Percentiles rank a stretch among this genome's conserved stretches.
Conservation (phyloP, 768 basidiomycete genomes). For the Leccinum disarticulatum region DNA sequence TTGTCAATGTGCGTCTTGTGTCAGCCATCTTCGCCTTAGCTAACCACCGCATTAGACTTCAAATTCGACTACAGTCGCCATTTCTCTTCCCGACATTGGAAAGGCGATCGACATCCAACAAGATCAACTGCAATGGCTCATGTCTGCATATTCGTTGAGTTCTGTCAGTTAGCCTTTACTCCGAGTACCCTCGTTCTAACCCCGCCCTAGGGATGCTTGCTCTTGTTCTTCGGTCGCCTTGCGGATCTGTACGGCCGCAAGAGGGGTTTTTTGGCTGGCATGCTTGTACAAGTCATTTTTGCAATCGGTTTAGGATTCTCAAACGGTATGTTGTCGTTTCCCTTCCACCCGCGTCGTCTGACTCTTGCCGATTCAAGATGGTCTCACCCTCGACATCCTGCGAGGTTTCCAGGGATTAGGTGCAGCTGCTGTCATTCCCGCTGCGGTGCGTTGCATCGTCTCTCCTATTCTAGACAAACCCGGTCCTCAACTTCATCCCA, state of each 20-base stretch:
- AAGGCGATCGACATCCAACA: slow-evolving; percentile 48
- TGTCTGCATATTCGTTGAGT: slow-evolving; percentile 66
- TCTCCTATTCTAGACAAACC: neutral
- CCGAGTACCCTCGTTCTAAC: slow-evolving; percentile 2
- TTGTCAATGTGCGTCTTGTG: slow-evolving; percentile 32
- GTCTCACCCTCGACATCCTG: slow-evolving; percentile 62
- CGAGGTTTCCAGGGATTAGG: slow-evolving; percentile 86
- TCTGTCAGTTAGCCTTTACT: slow-evolving; percentile 44
- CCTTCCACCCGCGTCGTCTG: too few relatives aligned
- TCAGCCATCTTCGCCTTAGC: neutral
- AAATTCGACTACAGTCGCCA: slow-evolving; percentile 44
- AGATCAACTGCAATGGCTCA: slow-evolving; percentile 61
- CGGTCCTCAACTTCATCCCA: slow-evolving; percentile 25
- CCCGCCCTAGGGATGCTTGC: slow-evolving; percentile 66
- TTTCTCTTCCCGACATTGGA: slow-evolving; percentile 53
- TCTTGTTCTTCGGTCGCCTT: slow-evolving; percentile 74
- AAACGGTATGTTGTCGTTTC: slow-evolving; percentile 36
- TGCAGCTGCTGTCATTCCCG: slow-evolving; percentile 71
- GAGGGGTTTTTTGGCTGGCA: slow-evolving; percentile 61
- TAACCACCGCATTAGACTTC: slow-evolving; percentile 27
- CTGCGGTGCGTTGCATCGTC: slow-evolving; percentile 48
- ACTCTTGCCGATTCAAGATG: slow-evolving; percentile 40
- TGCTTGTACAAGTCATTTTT: slow-evolving; percentile 50
- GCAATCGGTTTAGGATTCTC: slow-evolving; percentile 67
- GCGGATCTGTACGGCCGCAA: slow-evolving; percentile 82